Evolutionary conservation across 2,329 filamentous ascomycete species (phyloP).

Genomic region (Ophiocordyceps camponoti-saundersi): DNA sequence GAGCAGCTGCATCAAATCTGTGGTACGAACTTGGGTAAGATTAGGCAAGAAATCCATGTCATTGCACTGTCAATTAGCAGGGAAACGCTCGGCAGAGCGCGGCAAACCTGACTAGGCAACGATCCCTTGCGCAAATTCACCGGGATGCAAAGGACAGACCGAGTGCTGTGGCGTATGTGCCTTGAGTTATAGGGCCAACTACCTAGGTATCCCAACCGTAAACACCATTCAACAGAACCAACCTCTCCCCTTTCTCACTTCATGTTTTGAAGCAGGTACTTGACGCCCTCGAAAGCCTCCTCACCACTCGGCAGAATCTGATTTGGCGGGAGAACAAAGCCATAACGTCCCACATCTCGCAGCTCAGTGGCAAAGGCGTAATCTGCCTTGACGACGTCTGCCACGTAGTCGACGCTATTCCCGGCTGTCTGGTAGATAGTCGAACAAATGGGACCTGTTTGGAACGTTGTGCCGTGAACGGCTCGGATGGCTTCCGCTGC

Average conservation of each 20-base stretch:
- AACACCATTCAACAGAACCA: too few species aligned
- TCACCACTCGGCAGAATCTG: slow-evolving; percentile 26
- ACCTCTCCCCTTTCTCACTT: slow-evolving; percentile 9
- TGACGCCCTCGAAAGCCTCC: slow-evolving; percentile 30
- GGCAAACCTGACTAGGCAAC: too few species aligned
- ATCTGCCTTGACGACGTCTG: slow-evolving; percentile 23
- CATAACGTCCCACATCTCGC: slow-evolving; percentile 17
- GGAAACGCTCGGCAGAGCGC: too few species aligned
- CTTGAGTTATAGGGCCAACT: too few species aligned
- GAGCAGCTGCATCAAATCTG: too few species aligned
- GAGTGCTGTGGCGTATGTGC: too few species aligned
- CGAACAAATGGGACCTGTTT: slow-evolving; percentile 35
- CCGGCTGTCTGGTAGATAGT: slow-evolving; percentile 43
- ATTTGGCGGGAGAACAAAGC: slow-evolving; percentile 23
- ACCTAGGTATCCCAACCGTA: too few species aligned
- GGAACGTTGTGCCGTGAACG: slow-evolving; percentile 21
- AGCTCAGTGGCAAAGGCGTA: slow-evolving; percentile 24
- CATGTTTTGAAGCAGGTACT: slow-evolving; percentile 37
- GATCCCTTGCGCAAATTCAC: too few species aligned
- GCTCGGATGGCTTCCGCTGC: slow-evolving; percentile 31
- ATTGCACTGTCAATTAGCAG: too few species aligned
- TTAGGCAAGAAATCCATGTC: too few species aligned
- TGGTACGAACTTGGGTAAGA: too few species aligned
- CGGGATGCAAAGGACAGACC: too few species aligned
- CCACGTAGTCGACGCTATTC: slow-evolving; percentile 26